phyloP scores from a whole-genome alignment of 108 stramenopile genomes.

The Nitzschia sp. region DNA sequence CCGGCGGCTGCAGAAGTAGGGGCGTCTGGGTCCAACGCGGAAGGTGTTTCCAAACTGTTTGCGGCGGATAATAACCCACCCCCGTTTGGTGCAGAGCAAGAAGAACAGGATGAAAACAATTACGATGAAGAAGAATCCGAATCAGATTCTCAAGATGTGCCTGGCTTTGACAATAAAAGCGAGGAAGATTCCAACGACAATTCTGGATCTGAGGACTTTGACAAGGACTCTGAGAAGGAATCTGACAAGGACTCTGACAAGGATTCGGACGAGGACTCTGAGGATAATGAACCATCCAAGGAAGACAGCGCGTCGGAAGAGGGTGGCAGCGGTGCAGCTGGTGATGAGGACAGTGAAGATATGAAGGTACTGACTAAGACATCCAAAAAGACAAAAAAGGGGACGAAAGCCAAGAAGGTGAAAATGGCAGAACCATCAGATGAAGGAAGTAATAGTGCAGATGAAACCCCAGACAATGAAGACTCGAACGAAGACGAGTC shows the following conservation, averaged over 20 bases:
- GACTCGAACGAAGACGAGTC: neutral
- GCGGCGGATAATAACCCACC: too few relatives aligned
- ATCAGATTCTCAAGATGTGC: too few relatives aligned
- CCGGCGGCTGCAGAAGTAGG: too few relatives aligned
- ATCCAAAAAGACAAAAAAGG: too few relatives aligned
- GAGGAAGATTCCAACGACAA: neutral
- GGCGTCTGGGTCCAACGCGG: too few relatives aligned
- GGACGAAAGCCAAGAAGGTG: too few relatives aligned
- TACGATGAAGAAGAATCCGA: neutral
- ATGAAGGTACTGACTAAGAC: too few relatives aligned
- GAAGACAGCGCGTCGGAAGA: neutral
- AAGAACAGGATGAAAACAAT: neutral
- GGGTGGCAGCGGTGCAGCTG: neutral
- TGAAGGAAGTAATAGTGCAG: too few relatives aligned
- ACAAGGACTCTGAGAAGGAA: neutral
- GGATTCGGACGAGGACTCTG: neutral
- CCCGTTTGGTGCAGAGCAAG: neutral
- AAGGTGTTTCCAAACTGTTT: too few relatives aligned
- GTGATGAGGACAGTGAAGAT: neutral
- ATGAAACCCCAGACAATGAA: neutral
- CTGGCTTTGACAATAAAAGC: neutral
- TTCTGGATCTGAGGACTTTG: neutral
- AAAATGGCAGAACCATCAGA: too few relatives aligned
- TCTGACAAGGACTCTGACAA: neutral
- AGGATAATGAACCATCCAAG: neutral